These are phyloP conservation scores for Paraconiothyrium brasiliense DNA, from an alignment of 2,329 filamentous ascomycete genomes.

Conservation along the genomic window DNA sequence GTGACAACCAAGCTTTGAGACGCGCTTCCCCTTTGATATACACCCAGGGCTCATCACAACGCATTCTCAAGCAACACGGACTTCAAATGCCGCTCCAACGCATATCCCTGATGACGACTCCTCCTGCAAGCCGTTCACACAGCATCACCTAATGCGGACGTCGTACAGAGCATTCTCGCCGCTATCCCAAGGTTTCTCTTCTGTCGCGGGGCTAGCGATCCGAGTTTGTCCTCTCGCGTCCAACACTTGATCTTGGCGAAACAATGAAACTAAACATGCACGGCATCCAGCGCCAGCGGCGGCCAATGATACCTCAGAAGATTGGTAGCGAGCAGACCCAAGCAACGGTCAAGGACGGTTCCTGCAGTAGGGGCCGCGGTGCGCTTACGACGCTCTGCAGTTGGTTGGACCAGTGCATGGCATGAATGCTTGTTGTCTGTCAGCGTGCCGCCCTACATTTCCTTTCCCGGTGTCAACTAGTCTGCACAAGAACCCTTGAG, in stretches of 20 bases:
- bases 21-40: slow-evolving; percentile 20
- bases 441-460: not conserved
- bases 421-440: slow-evolving; percentile 16
- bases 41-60: not conserved
- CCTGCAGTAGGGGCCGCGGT: slow-evolving; percentile 17
- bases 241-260: not conserved
- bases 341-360: slow-evolving; percentile 12
- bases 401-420: slow-evolving; percentile 8
- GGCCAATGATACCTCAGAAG: not conserved
- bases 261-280: slow-evolving; percentile 7
- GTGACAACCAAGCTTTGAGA: slow-evolving; percentile 4
- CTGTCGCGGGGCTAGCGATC: not conserved
- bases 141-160: not conserved
- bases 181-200: no score
- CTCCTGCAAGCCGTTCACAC: slow-evolving; percentile 2
- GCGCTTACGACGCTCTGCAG: slow-evolving; percentile 22
- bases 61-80: not conserved
- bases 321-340: slow-evolving; percentile 5
- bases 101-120: slow-evolving; percentile 17
- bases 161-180: not conserved
- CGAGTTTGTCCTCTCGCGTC: not conserved
- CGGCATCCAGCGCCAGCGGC: not conserved
- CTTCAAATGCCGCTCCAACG: not conserved
- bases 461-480: not conserved
- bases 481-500: not conserved